Conservation (phyloP, 2,329 filamentous ascomycete genomes). For the Paraphaeosphaeria sporulosa region DNA sequence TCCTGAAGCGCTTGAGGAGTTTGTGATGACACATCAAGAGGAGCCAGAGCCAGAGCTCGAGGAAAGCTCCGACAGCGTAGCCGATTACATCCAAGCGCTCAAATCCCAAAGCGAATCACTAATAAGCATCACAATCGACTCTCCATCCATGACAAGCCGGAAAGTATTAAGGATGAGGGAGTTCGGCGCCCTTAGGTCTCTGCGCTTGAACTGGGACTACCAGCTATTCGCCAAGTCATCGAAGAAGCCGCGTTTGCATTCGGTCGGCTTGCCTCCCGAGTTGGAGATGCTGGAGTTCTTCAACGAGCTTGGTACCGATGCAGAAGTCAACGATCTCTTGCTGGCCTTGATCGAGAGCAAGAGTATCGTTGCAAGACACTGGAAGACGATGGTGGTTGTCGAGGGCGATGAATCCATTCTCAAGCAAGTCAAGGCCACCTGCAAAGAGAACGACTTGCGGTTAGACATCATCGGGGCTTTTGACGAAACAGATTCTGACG, state of each 20-base stretch:
- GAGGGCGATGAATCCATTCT: slow-evolving; percentile 36
- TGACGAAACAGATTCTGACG: slow-evolving; percentile 5
- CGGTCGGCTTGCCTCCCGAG: slow-evolving; percentile 38
- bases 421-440: slow-evolving; percentile 33
- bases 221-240: slow-evolving; percentile 43
- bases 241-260: slow-evolving; percentile 41
- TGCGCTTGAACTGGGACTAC: slow-evolving; percentile 43
- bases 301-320: slow-evolving; percentile 42
- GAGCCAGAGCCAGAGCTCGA: slow-evolving; percentile 41
- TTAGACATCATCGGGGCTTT: slow-evolving; percentile 59
- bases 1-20: slow-evolving; percentile 40
- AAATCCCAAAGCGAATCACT: slow-evolving; percentile 38
- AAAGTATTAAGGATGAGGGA: slow-evolving; percentile 40
- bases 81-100: slow-evolving; percentile 41
- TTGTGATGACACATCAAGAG: slow-evolving; percentile 41
- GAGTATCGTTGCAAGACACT: slow-evolving; percentile 32
- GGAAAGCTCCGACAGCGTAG: slow-evolving; percentile 42
- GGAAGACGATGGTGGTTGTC: slow-evolving; percentile 35
- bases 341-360: slow-evolving; percentile 37
- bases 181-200: slow-evolving; percentile 32
- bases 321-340: slow-evolving; percentile 38
- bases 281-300: slow-evolving; percentile 41
- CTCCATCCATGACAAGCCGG: slow-evolving; percentile 35
- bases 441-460: slow-evolving; percentile 28
- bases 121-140: slow-evolving; percentile 40